phyloP scores from a whole-genome alignment of 768 basidiomycete species.

The Filobasidium wieringae region DNA sequence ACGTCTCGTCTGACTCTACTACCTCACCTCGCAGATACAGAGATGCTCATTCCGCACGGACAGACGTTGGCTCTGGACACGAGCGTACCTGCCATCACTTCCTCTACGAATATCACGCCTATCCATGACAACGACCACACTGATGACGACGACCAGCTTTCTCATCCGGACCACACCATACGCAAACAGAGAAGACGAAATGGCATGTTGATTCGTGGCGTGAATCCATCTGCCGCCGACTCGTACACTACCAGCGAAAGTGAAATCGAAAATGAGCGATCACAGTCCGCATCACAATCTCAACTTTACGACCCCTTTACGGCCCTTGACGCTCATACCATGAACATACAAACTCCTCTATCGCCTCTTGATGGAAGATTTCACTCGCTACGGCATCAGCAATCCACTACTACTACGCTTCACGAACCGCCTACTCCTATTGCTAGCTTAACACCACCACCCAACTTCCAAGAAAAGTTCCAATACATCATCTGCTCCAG shows the following conservation, averaged over 20 bases:
- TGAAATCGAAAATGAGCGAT: neutral
- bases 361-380: neutral
- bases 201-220: neutral
- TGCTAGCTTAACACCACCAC: neutral
- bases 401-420: neutral
- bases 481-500: conserved; percentile 32
- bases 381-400: neutral
- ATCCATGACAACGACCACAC: too few species aligned
- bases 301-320: neutral
- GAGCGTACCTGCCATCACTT: neutral
- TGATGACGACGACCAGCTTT: neutral
- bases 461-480: conserved; percentile 30
- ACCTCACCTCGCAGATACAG: too few species aligned
- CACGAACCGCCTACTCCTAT: neutral
- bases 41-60: neutral
- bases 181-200: neutral
- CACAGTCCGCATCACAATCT: neutral
- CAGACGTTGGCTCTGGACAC: neutral
- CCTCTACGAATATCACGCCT: too few species aligned
- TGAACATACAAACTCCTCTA: neutral
- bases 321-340: neutral
- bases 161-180: neutral
- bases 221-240: neutral
- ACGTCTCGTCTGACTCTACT: too few species aligned
- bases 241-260: neutral